Percentiles rank a stretch among this genome's conserved stretches.
These are phyloP conservation scores for Crucihimalaya himalaica DNA, from an alignment of 345 rosid genomes.

Conservation along the genomic window DNA sequence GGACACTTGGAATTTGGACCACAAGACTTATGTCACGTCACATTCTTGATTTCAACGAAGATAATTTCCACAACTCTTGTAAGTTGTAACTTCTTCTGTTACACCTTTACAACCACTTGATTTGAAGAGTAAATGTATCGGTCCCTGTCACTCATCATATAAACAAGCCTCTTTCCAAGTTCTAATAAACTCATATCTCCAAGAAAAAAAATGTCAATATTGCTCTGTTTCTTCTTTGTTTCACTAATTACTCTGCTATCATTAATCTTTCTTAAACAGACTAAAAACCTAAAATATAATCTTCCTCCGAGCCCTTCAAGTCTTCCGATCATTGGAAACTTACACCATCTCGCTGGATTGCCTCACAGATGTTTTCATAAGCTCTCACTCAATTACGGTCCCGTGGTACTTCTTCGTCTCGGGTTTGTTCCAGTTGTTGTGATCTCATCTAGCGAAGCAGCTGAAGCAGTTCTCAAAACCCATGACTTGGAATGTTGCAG, in stretches of 20 bases:
- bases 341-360: slow-evolving; percentile 40
- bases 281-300: neutral
- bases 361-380: slow-evolving; percentile 42
- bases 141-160: neutral
- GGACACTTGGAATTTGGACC: neutral
- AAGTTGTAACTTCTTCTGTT: slow-evolving; percentile 3
- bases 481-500: slow-evolving; percentile 50
- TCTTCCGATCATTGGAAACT: slow-evolving; percentile 61
- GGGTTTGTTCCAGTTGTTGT: slow-evolving; percentile 42
- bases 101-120: neutral
- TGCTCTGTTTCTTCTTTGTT: slow-evolving; percentile 31
- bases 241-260: slow-evolving; percentile 4
- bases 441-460: slow-evolving; percentile 52
- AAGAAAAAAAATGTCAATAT: slow-evolving; percentile 26
- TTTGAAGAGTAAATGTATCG: neutral
- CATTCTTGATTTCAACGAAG: neutral
- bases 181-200: neutral
- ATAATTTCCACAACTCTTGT: neutral
- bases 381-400: slow-evolving; percentile 52
- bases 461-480: slow-evolving; percentile 45
- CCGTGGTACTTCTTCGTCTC: slow-evolving; percentile 44
- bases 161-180: neutral
- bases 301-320: slow-evolving; percentile 54
- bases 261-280: neutral
- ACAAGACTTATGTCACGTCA: neutral